These are phyloP conservation scores for Trichosporon sp. DNA, from an alignment of 1,284 basidiomycete genomes.

Conservation along the genomic window DNA sequence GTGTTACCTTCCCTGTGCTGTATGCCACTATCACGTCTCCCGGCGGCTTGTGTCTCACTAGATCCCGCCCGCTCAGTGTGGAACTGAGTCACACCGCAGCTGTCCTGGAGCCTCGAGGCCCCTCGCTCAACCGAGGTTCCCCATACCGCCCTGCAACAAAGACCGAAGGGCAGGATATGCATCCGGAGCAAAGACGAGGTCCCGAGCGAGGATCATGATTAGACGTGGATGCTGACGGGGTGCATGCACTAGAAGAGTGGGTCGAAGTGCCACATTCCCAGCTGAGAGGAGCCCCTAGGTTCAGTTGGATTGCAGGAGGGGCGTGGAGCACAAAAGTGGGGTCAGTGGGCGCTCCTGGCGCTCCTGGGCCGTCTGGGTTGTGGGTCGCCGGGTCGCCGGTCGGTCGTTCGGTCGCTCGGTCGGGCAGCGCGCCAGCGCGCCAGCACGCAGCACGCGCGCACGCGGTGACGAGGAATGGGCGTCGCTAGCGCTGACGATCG, in stretches of 20 bases:
- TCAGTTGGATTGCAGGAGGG: background rate
- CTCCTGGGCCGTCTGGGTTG: too few relatives aligned
- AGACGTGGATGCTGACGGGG: background rate
- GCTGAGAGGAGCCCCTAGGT: background rate
- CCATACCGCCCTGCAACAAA: background rate
- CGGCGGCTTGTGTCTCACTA: background rate
- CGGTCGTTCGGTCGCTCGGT: too few relatives aligned
- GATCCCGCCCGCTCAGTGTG: background rate
- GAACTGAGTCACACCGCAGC: background rate
- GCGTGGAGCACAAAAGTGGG: background rate
- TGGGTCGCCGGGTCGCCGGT: too few relatives aligned
- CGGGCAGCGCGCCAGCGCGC: too few relatives aligned
- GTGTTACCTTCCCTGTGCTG: too few relatives aligned
- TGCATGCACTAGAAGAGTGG: background rate
- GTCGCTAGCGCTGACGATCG: background rate
- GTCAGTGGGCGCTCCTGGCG: background rate
- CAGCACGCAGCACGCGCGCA: too few relatives aligned
- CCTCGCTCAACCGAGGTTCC: background rate
- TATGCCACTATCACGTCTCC: background rate
- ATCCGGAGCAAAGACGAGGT: background rate
- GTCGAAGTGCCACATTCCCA: conserved; percentile 5
- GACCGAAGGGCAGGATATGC: background rate
- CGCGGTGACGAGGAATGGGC: background rate
- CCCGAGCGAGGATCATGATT: background rate
- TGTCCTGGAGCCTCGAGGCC: background rate